These are phyloP conservation scores for Melampsora americana DNA, from an alignment of 1,284 basidiomycete species.

Conservation along the genomic window DNA sequence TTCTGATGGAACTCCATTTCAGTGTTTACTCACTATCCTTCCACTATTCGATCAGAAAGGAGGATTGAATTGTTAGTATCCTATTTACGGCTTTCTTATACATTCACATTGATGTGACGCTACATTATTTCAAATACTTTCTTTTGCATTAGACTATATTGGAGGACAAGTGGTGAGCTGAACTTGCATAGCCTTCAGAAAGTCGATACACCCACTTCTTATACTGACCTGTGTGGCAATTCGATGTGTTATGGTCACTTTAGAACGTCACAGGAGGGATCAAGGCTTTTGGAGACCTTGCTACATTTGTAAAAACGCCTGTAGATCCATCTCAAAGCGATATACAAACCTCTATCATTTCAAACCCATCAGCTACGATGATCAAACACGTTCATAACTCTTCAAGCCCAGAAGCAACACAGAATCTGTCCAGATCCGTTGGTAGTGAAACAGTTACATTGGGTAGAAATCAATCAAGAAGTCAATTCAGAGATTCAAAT, in stretches of 20 bases:
- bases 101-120: neutral
- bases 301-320: neutral
- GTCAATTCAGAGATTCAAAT: neutral
- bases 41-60: constrained; percentile 49
- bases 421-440: too few relatives aligned
- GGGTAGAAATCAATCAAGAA: too few relatives aligned
- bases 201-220: neutral
- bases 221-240: neutral
- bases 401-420: too few relatives aligned
- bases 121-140: neutral
- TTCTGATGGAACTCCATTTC: constrained; percentile 48
- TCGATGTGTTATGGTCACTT: neutral
- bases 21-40: constrained; percentile 50
- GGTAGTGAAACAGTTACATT: too few relatives aligned
- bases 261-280: constrained; percentile 39
- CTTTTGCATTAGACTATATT: constrained; percentile 12
- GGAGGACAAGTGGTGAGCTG: constrained; percentile 38
- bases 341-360: neutral
- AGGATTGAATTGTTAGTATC: constrained; percentile 48
- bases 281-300: constrained; percentile 1
- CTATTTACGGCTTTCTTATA: neutral
- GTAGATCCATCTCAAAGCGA: neutral
- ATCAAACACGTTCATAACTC: neutral
- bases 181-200: neutral
- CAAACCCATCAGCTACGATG: neutral